phyloP scores from a whole-genome alignment of 2,329 filamentous ascomycete species.

The Cladophialophora immunda region DNA sequence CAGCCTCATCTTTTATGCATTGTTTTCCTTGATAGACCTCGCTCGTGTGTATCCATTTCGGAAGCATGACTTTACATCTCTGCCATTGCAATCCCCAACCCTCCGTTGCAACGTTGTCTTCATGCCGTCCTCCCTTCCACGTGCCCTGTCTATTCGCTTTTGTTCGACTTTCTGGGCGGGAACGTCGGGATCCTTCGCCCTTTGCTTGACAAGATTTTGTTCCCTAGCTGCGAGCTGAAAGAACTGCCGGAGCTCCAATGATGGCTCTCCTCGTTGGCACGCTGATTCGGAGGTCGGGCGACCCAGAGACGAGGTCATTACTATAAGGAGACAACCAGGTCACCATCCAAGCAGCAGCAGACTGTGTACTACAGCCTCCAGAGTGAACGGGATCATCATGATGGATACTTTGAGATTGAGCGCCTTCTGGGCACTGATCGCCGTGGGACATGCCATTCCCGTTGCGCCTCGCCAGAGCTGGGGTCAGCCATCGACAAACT shows the following conservation, averaged over 20 bases:
- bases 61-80: constrained; percentile 1
- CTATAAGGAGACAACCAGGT: background rate
- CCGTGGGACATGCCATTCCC: background rate
- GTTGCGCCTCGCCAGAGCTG: background rate
- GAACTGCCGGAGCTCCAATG: background rate
- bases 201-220: background rate
- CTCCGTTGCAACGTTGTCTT: background rate
- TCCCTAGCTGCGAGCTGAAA: background rate
- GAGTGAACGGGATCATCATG: background rate
- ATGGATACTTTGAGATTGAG: background rate
- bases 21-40: background rate
- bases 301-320: background rate
- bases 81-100: background rate
- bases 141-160: background rate
- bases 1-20: constrained; percentile 2
- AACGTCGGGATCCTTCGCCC: background rate
- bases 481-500: background rate
- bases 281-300: background rate
- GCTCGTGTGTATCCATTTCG: background rate
- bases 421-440: background rate
- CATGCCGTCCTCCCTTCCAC: background rate
- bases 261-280: background rate
- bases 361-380: background rate
- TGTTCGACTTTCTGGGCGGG: background rate
- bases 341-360: background rate